A percentile compares a stretch with the other conserved stretches of the same genome.
Evolutionary conservation across 2,329 filamentous ascomycete species (phyloP).

Genomic region (Apiospora kogelbergensis): DNA sequence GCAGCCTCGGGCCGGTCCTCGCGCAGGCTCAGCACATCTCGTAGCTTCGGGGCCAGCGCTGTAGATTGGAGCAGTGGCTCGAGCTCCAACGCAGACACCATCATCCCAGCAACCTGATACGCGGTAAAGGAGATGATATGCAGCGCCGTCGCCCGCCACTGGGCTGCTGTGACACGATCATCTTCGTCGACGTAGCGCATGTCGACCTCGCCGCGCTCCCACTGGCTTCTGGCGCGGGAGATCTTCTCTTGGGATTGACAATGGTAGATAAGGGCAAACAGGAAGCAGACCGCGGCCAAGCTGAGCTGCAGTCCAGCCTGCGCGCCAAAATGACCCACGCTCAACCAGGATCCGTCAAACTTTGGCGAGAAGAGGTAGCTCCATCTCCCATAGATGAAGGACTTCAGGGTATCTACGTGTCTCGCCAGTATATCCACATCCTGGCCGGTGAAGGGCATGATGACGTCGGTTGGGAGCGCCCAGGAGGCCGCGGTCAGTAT

Average conservation of each 20-base stretch:
- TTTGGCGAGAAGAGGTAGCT: background rate
- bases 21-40: background rate
- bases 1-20: too few species aligned
- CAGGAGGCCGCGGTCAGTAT: background rate
- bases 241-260: background rate
- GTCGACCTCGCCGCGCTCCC: background rate
- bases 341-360: background rate
- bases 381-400: background rate
- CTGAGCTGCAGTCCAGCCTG: background rate
- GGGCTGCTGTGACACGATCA: background rate
- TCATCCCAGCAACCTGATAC: background rate
- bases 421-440: background rate
- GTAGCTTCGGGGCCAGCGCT: background rate
- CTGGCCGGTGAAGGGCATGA: background rate
- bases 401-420: background rate
- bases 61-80: background rate
- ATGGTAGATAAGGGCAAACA: background rate
- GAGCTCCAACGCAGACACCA: background rate
- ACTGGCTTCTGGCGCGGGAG: background rate
- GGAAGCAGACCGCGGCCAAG: background rate
- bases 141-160: background rate
- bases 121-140: conserved; percentile 2
- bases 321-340: background rate
- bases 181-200: background rate
- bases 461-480: background rate